A percentile compares a stretch with the other conserved stretches of the same genome.
These are phyloP conservation scores for Backusella parvicylindrica DNA, from an alignment of 192 early-diverging fungal genomes.

Conservation along the genomic window DNA sequence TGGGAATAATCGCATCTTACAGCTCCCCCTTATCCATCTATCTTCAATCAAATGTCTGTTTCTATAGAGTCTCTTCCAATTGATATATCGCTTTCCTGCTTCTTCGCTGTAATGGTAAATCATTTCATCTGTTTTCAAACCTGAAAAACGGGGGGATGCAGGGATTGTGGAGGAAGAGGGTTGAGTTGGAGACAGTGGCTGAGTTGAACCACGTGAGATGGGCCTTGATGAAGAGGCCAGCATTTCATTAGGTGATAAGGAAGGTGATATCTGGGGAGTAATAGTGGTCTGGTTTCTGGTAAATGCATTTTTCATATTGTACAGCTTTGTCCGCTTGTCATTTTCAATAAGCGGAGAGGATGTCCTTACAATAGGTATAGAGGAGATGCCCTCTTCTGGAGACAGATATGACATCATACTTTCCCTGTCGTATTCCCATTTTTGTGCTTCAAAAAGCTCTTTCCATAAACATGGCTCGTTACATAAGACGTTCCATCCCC, in stretches of 20 bases:
- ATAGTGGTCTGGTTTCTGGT: not conserved
- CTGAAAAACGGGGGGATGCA: not conserved
- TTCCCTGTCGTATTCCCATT: constrained; percentile 3
- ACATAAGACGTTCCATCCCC: constrained; percentile 49
- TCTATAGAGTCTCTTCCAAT: constrained; percentile 74
- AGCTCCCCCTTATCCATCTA: constrained; percentile 73
- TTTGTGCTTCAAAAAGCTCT: constrained; percentile 34
- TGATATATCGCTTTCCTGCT: constrained; percentile 40
- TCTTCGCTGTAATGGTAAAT: constrained; percentile 37
- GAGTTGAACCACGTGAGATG: not conserved
- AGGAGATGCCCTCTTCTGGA: not conserved
- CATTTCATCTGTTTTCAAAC: constrained; percentile 14
- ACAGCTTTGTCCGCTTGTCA: not conserved
- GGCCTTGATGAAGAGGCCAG: not conserved
- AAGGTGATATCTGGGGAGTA: not conserved
- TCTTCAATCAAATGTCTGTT: constrained; percentile 59
- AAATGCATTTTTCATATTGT: not conserved
- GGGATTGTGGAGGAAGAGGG: not conserved
- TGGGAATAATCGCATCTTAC: constrained; percentile 55
- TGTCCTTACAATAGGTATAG: not conserved
- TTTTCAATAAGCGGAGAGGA: not conserved
- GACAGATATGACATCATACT: not conserved
- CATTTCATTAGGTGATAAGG: not conserved
- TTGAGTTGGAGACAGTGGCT: not conserved
- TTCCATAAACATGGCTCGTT: constrained; percentile 59